phyloP scores from a whole-genome alignment of 2,329 filamentous ascomycete genomes.

The Fonsecaea pugnacius region DNA sequence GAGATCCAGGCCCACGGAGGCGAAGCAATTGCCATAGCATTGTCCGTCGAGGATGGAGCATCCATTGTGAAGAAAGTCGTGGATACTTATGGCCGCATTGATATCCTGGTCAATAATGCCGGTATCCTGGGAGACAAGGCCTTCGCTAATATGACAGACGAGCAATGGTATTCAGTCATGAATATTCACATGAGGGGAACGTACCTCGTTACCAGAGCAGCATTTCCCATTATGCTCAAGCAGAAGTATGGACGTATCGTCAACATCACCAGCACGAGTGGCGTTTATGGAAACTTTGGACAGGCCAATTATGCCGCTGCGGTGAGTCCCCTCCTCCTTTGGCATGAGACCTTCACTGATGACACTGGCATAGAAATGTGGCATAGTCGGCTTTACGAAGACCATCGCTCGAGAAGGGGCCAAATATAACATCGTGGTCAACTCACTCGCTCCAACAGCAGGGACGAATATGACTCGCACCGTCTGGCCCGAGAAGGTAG shows the following conservation, averaged over 20 bases:
- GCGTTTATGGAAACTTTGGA: slow-evolving; percentile 98
- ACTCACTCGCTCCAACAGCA: slow-evolving; percentile 96
- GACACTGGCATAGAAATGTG: slow-evolving; percentile 67
- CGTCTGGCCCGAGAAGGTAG: slow-evolving; percentile 93
- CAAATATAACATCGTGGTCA: slow-evolving; percentile 97
- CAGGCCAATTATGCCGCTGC: slow-evolving; percentile 95
- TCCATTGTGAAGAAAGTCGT: slow-evolving; percentile 87
- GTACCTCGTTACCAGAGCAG: slow-evolving; percentile 94
- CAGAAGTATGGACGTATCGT: slow-evolving; percentile 97
- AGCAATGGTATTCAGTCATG: slow-evolving; percentile 86
- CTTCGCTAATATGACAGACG: slow-evolving; percentile 96
- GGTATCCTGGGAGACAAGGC: slow-evolving; percentile 97
- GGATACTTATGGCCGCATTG: slow-evolving; percentile 87
- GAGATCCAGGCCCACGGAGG: slow-evolving; percentile 90
- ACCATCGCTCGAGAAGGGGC: slow-evolving; percentile 88
- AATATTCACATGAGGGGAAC: slow-evolving; percentile 91
- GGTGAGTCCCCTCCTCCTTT: slow-evolving; percentile 55
- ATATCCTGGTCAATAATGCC: slow-evolving; percentile 96
- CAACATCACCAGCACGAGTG: slow-evolving; percentile 94
- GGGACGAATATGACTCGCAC: slow-evolving; percentile 94
- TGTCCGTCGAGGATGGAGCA: slow-evolving; percentile 89
- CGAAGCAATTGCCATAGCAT: slow-evolving; percentile 87
- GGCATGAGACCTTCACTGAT: slow-evolving; percentile 12
- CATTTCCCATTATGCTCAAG: slow-evolving; percentile 96
- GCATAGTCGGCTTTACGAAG: slow-evolving; percentile 92